phyloP scores from a whole-genome alignment of 2,329 filamentous ascomycete species.

The Spiromastix sp. region DNA sequence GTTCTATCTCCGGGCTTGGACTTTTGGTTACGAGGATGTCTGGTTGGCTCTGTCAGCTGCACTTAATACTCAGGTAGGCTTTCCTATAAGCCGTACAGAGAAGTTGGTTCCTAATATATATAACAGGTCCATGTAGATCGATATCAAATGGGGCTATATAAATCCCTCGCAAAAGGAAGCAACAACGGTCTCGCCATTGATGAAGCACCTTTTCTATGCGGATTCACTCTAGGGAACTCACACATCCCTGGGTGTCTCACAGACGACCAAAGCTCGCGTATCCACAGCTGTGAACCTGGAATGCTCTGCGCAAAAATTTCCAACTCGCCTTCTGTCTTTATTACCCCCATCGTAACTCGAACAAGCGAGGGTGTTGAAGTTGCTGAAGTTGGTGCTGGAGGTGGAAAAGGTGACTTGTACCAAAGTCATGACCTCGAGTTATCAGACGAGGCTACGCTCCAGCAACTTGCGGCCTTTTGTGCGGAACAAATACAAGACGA shows the following conservation, averaged over 20 bases:
- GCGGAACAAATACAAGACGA: constrained; percentile 25
- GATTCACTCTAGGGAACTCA: constrained; percentile 65
- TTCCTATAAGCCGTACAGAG: too few species aligned
- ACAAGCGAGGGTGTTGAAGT: constrained; percentile 51
- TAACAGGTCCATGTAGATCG: constrained; percentile 65
- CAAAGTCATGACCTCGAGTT: constrained; percentile 57
- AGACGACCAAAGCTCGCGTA: constrained; percentile 40
- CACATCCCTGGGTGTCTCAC: constrained; percentile 63
- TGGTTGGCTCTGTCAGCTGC: constrained; percentile 71
- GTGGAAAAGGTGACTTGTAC: constrained; percentile 65
- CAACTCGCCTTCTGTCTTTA: constrained; percentile 53
- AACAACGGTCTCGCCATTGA: constrained; percentile 33
- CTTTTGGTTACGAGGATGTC: constrained; percentile 86
- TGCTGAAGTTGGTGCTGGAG: constrained; percentile 65
- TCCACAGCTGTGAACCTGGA: constrained; percentile 81
- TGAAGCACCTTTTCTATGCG: constrained; percentile 59
- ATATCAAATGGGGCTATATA: constrained; percentile 68
- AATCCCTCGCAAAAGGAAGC: constrained; percentile 43
- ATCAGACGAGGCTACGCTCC: constrained; percentile 37
- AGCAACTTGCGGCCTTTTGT: constrained; percentile 46
- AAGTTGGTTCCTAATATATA: too few species aligned
- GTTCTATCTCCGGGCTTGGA: constrained; percentile 84
- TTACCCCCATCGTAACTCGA: constrained; percentile 62
- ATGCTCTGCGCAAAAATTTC: constrained; percentile 33
- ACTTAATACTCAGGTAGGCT: constrained; percentile 50